Percentiles rank a stretch among this genome's conserved stretches.
Conservation (phyloP, 371 early-diverging fungal species). For the Zancudomyces culisetae region DNA sequence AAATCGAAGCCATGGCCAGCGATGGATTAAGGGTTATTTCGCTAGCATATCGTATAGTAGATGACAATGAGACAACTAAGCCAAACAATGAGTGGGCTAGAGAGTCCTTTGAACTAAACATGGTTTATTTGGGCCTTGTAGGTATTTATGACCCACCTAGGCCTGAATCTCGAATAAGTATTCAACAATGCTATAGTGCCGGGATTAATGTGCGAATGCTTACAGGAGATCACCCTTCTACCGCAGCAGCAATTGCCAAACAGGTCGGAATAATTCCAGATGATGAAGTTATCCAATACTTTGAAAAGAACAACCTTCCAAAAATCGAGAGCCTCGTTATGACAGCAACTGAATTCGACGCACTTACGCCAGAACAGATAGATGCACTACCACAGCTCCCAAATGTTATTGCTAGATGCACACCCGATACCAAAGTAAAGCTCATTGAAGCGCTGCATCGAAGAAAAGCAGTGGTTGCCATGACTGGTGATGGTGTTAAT, state of each 20-base stretch:
- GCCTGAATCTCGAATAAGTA: conserved; percentile 48
- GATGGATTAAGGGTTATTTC: conserved; percentile 61
- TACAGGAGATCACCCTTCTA: conserved; percentile 85
- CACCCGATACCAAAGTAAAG: conserved; percentile 92
- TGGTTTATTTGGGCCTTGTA: conserved; percentile 74
- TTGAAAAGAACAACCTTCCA: neutral
- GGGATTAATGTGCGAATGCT: conserved; percentile 91
- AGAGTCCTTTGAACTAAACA: conserved; percentile 43
- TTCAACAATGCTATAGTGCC: conserved; percentile 66
- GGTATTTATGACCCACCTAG: conserved; percentile 90
- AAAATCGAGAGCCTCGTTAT: conserved; percentile 38
- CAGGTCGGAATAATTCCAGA: conserved; percentile 68
- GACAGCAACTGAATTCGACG: conserved; percentile 70
- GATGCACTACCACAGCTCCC: conserved; percentile 63
- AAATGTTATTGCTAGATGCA: conserved; percentile 81
- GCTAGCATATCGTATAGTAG: conserved; percentile 31
- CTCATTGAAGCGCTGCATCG: conserved; percentile 86
- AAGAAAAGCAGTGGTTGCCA: conserved; percentile 73
- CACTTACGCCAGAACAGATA: conserved; percentile 55
- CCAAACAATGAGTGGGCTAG: conserved; percentile 30
- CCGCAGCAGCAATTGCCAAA: conserved; percentile 83
- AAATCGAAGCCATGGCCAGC: conserved; percentile 33
- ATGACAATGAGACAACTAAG: conserved; percentile 8
- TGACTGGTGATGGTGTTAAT: conserved; percentile 99
- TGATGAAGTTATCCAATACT: neutral